Base-by-base conservation (phyloP, 2,329 filamentous ascomycete species). In the Trichophyton schoenleinii region DNA sequence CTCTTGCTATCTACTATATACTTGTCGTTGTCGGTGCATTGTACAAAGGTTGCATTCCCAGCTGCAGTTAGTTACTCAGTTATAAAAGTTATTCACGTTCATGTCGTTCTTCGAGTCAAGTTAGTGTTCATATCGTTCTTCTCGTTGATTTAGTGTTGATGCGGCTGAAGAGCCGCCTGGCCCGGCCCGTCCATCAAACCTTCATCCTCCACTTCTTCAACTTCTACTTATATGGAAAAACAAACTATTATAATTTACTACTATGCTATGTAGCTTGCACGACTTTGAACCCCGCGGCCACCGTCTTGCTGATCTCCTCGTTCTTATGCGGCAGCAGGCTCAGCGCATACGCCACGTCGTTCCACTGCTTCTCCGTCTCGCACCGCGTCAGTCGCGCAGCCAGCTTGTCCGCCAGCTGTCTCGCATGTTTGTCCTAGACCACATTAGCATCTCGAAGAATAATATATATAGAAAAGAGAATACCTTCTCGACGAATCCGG, bases 401-500 rank as follows among this genome's bases (percentile, higher is more conserved):
- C 64, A 99, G 80, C 75, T 99, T 99, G 64, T 92, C 87, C 0
- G 94, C 87, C 31, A 99, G 81, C 72, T 99, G 92, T 69, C 91
- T 94, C 58, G 94, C 91, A 70, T 99, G 94, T 78, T 96, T 96
- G 74, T 99, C 94, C 91, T 95, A 63, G 28, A 15, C 15, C 15
- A 22, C 2, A 2, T 22, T 2, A 22, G 22, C 22, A 22, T 22
- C 22, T 22, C 22, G 0, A 22, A 3, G 22, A 22, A 22, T 2
- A 22, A 22, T 22, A 22, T 22, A 22, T 22, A 22, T 22, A 22
- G 25, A 38, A 22, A 13, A 48, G 61, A 55, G 31, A 67, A 70
- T 79, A 94, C 91, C 87, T 97, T 99, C 71, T 99, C 94, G 65
- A 99, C 91, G 73, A 99, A 99, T 0, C 91, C 90, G 64, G 95